Evolutionary conservation across 345 rosid genomes (phyloP).

Genomic region (Melaleuca alternifolia): DNA sequence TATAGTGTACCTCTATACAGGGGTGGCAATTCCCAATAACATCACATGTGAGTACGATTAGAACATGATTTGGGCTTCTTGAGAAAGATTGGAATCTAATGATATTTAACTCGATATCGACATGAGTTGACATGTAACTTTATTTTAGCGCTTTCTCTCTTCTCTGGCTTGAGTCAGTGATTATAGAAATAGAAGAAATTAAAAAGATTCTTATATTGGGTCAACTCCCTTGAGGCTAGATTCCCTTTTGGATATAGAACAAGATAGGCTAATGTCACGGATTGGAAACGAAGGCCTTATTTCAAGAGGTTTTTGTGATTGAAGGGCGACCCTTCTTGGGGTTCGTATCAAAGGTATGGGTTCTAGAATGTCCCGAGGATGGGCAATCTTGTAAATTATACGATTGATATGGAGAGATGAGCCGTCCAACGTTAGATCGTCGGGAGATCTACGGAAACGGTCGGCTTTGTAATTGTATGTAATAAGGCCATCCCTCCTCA

Average conservation of each 20-base stretch:
- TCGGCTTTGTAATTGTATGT: too few relatives aligned
- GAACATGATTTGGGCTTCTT: background rate
- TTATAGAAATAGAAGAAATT: background rate
- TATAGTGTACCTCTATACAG: background rate
- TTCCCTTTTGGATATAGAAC: background rate
- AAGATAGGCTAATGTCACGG: too few relatives aligned
- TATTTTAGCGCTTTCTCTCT: background rate
- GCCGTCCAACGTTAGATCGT: too few relatives aligned
- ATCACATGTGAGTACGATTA: background rate
- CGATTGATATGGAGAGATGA: too few relatives aligned
- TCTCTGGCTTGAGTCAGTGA: background rate
- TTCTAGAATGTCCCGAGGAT: too few relatives aligned
- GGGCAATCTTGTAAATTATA: too few relatives aligned
- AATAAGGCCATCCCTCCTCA: too few relatives aligned
- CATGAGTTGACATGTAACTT: background rate
- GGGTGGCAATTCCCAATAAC: background rate
- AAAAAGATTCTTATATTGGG: background rate
- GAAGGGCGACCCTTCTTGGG: too few relatives aligned
- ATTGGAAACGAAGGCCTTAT: too few relatives aligned
- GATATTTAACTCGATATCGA: background rate
- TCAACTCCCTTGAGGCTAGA: background rate
- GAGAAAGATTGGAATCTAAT: background rate
- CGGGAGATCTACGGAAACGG: too few relatives aligned
- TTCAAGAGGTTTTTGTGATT: too few relatives aligned
- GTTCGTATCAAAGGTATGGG: too few relatives aligned